Percentiles rank a stretch among this genome's conserved stretches.
These are phyloP conservation scores for Lentinula aciculospora DNA, from an alignment of 768 basidiomycete genomes.

Conservation along the genomic window DNA sequence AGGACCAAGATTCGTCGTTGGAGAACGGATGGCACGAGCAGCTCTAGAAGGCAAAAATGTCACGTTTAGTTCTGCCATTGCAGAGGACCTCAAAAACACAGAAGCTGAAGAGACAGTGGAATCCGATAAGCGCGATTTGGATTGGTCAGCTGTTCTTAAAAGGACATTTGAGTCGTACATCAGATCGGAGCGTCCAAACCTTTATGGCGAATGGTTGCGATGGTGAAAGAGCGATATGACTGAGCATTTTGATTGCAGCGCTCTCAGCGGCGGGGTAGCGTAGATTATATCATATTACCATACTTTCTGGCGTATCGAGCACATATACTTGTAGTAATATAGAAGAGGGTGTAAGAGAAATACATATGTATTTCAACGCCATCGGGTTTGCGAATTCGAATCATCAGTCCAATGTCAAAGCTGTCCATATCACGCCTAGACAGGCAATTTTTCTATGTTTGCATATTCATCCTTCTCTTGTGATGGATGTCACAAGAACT, in stretches of 20 bases:
- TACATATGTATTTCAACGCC: not conserved
- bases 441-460: not conserved
- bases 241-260: not conserved
- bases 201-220: not conserved
- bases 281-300: slow-evolving; percentile 5
- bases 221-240: not conserved
- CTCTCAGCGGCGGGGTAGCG: too few species aligned
- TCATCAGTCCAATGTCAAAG: not conserved
- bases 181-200: slow-evolving; percentile 78
- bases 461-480: too few species aligned
- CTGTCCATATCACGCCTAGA: not conserved
- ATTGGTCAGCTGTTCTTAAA: slow-evolving; percentile 88
- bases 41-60: slow-evolving; percentile 25
- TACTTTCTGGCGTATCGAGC: not conserved
- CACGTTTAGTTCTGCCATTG: not conserved
- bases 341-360: not conserved
- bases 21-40: slow-evolving; percentile 62
- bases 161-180: slow-evolving; percentile 91
- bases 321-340: not conserved
- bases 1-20: slow-evolving; percentile 67
- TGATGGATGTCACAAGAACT: too few species aligned
- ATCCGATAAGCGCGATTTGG: slow-evolving; percentile 69
- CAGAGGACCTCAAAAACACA: slow-evolving; percentile 5
- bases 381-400: too few species aligned
- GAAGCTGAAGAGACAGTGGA: slow-evolving; percentile 28